A percentile compares a stretch with the other conserved stretches of the same genome.
Conservation (phyloP, 2,329 filamentous ascomycete genomes). For the Aspergillus hiratsukae region DNA sequence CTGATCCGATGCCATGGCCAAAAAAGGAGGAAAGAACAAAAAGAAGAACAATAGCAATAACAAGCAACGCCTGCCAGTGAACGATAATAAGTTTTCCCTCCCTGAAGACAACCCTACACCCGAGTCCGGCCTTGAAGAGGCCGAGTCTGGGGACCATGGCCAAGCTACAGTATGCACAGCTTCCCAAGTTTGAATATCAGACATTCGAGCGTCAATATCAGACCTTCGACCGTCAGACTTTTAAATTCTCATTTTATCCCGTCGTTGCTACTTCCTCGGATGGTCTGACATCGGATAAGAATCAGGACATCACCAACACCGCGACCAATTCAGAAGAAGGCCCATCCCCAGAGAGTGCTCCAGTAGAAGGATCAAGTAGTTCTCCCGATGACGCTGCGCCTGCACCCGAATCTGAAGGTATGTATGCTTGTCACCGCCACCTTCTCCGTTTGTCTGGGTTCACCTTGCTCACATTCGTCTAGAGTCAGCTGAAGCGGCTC, state of each 20-base stretch:
- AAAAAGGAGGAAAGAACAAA: constrained; percentile 30
- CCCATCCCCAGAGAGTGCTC: constrained; percentile 10
- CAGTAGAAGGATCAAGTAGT: constrained; percentile 20
- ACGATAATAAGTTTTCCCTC: constrained; percentile 22
- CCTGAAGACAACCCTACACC: constrained; percentile 15
- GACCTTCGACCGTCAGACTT: constrained; percentile 39
- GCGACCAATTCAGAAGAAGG: constrained; percentile 26
- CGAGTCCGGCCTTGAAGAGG: constrained; percentile 26
- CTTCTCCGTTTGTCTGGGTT: not conserved
- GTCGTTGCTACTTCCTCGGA: constrained; percentile 28
- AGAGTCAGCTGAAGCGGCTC: constrained; percentile 26
- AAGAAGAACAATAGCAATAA: constrained; percentile 32
- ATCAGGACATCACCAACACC: constrained; percentile 31
- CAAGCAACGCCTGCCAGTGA: constrained; percentile 21
- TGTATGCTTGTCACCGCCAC: constrained; percentile 7
- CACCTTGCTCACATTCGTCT: not conserved
- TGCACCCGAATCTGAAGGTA: constrained; percentile 27
- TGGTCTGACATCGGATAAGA: constrained; percentile 33
- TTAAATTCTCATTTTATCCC: constrained; percentile 35
- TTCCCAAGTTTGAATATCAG: constrained; percentile 42
- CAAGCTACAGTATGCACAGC: constrained; percentile 39
- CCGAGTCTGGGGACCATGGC: constrained; percentile 34
- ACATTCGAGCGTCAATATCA: constrained; percentile 41
- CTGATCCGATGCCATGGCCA: constrained; percentile 36
- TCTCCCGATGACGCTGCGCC: constrained; percentile 22